Evolutionary conservation across 2,329 filamentous ascomycete genomes (phyloP), one percentile per base, ranked within the genome.

Genomic region (Ophiostoma montium): DNA sequence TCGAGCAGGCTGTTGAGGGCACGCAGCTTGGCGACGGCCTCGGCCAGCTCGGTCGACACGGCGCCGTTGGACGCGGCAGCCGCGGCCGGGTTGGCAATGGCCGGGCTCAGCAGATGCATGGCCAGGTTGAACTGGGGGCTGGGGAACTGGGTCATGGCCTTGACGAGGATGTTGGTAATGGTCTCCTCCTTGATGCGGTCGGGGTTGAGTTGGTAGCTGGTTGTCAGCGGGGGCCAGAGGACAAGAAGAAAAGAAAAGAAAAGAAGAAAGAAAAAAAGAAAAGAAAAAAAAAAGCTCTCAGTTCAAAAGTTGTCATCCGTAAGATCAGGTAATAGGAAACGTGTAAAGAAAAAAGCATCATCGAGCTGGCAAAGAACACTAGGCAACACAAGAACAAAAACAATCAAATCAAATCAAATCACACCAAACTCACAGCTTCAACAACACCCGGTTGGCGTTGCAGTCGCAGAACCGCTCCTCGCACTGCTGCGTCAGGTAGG

Each of bases 131-230:
- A 98, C 68, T 96, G 89, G 41, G 92, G 81, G 18, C 86, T 89
- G 56, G 92, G 92, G 75, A 98, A 98, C 70, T 95, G 86, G 59
- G 90, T 95, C 65, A 98, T 82, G 58, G 89, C 78, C 76, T 96
- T 98, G 74, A 94, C 89, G 66, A 98, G 87, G 71, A 96, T 85
- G 77, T 96, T 96, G 75, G 92, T 96, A 68, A 92, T 88, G 63
- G 90, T 87, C 69, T 98, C 92, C 63, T 95, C 86, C 73, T 92
- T 90, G 64, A 89, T 82, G 60, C 95, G 86, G 74, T 96, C 89
- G 47, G 92, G 92, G 79, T 98, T 98, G 72, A 98, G 95, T 73
- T 98, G 94, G 77, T 98, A 98, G 57, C 92, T 98, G 60, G 47
- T 12, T 3, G 6, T 11, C 9, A 19, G 16, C 3, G 2, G 9